Base-by-base conservation (phyloP, 257 asterid genomes). In the Perilla frutescens region DNA sequence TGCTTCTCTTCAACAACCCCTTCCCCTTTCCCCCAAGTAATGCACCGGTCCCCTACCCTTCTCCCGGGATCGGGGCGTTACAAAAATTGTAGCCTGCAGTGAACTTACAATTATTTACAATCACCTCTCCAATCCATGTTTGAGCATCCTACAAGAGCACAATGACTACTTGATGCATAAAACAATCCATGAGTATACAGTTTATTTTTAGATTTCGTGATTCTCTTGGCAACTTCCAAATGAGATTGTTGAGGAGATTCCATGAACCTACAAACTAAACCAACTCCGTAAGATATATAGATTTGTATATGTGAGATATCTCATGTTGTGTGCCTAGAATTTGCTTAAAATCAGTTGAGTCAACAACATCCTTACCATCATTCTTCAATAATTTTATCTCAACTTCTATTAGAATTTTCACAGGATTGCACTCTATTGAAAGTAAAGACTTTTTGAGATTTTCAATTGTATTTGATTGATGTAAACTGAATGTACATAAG, bases 221-320 rank as follows among this genome's bases (percentile, higher is more conserved):
- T 77, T 37, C 68, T 51, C 40, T 64, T 71, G 5, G 58, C 66
- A 0, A 59, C 79, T 50, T 67, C 71, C 62, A 73, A 11, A 37
- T 66, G 83, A 48, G 49, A 62, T n/a, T 61, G 79, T 0, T 58
- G 45, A 59, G 80, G 83, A 53, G 69, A 45, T 11, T 74, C 83
- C 61, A 47, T 4, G 13, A 47, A 80, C 55, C 54, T 70, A 34
- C 67, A 75, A 2, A 75, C 12, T 36, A 70, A 57, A 40, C 75
- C 62, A 9, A 71, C 71, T 10, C 31, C 71, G 32, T 66, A 66
- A 1, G 45, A n/a, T 7, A 66, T 47, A 66, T 66, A 58, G 59
- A 15, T 68, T 80, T 6, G 81, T 80, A 13, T 73, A 73, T 14
- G 74, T 79, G 3, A 79, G 62, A 11, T 79, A 79, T 51, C 73